phyloP scores from a whole-genome alignment of 768 basidiomycete species.

The Pleurotus eryngii region DNA sequence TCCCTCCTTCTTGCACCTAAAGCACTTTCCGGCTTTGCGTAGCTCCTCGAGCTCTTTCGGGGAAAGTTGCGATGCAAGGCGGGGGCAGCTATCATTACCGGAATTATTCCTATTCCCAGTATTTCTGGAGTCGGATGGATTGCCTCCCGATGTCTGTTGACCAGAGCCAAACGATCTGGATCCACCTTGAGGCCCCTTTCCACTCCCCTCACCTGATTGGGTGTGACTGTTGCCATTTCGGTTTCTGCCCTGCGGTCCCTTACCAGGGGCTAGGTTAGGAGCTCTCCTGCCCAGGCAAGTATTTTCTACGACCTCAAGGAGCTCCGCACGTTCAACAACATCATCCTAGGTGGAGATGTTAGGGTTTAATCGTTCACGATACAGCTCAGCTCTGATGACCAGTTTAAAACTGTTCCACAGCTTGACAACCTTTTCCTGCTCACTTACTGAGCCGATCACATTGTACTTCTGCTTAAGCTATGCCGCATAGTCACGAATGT shows the following conservation, averaged over 20 bases:
- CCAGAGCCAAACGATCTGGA: too few relatives aligned
- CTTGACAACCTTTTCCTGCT: slow-evolving; percentile 23
- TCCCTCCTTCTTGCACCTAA: slow-evolving; percentile 21
- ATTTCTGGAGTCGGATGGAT: too few relatives aligned
- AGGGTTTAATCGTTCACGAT: slow-evolving; percentile 24
- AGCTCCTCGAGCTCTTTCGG: slow-evolving; percentile 9
- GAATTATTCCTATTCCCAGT: too few relatives aligned
- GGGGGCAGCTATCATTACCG: too few relatives aligned
- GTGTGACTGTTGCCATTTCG: background rate
- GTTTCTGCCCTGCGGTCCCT: background rate
- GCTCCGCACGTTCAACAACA: slow-evolving; percentile 23
- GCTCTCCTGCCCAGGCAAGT: background rate
- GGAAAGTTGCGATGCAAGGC: background rate
- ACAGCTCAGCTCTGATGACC: slow-evolving; percentile 23
- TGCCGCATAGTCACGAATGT: slow-evolving; percentile 20
- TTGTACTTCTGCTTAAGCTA: slow-evolving; percentile 10
- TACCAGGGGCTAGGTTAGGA: background rate
- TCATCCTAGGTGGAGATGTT: slow-evolving; percentile 19
- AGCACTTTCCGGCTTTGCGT: slow-evolving; percentile 22
- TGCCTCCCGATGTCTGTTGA: too few relatives aligned
- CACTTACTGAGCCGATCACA: slow-evolving; percentile 25
- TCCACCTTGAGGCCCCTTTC: too few relatives aligned
- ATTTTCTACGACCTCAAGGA: slow-evolving; percentile 24
- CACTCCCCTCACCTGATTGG: background rate
- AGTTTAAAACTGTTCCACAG: slow-evolving; percentile 30